A percentile compares a stretch with the other conserved stretches of the same genome.
Evolutionary conservation across 2,329 filamentous ascomycete species (phyloP).

Genomic region (Diaporthe humulicola): DNA sequence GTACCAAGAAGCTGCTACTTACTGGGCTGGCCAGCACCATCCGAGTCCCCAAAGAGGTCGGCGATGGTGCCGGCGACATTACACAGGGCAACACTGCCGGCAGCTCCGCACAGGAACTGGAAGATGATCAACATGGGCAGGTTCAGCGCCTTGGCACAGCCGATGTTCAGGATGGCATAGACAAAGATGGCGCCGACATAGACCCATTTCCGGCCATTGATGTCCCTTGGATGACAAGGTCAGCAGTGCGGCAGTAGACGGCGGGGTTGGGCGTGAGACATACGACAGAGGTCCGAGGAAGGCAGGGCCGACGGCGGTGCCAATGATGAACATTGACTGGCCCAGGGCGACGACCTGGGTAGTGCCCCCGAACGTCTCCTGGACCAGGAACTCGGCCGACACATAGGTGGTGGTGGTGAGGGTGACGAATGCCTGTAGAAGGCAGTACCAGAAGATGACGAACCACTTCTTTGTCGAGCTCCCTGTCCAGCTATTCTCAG

Average conservation of each 20-base stretch:
- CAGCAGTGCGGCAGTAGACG: neutral
- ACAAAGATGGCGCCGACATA: conserved; percentile 53
- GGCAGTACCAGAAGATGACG: conserved; percentile 46
- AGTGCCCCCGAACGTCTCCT: conserved; percentile 52
- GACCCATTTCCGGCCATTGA: conserved; percentile 58
- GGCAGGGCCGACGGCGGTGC: conserved; percentile 55
- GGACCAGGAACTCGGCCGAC: conserved; percentile 52
- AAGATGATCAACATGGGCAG: conserved; percentile 55
- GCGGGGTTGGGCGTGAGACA: conserved; percentile 39
- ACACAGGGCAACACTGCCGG: conserved; percentile 52
- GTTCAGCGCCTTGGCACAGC: conserved; percentile 51
- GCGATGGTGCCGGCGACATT: conserved; percentile 54
- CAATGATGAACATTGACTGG: conserved; percentile 58
- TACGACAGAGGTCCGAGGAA: conserved; percentile 57
- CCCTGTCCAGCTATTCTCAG: conserved; percentile 29
- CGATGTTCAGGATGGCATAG: conserved; percentile 53
- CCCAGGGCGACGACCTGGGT: conserved; percentile 55
- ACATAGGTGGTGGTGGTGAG: conserved; percentile 55
- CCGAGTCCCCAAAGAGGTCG: conserved; percentile 52
- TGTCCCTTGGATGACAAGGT: conserved; percentile 49
- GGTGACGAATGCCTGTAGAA: conserved; percentile 54
- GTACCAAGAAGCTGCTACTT: neutral
- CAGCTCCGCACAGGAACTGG: conserved; percentile 51
- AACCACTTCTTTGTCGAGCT: conserved; percentile 47
- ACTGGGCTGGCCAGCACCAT: conserved; percentile 55